Base-by-base conservation (phyloP, 139 green algal genomes). In the Chlorella sp. region DNA sequence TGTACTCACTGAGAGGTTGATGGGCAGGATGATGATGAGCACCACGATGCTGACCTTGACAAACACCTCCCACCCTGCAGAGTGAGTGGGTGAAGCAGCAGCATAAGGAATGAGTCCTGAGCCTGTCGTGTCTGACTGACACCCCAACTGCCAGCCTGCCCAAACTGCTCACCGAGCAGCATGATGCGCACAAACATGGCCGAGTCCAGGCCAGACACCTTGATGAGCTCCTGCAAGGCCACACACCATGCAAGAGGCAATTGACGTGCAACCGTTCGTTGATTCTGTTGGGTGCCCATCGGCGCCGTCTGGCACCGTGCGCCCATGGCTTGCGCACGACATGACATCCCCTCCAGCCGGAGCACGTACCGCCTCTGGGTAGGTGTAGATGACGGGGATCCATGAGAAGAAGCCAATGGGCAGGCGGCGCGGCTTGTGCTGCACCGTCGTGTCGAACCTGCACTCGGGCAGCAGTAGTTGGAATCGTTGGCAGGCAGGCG, bases 11-110 rank as follows among this genome's bases (percentile, higher is more conserved):
- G 55, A 31, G 20, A 64, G 55, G 63, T 85, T 82, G 69, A 67
- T 73, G 33, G 80, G 80, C 35, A 85, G 75, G 22, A 86, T 67
- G 5, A 82, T 65, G n/a, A 78, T 73, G 22, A 66, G 33, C 32
- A 60, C 67, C 73, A 69, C 81, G 0, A 86, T 3, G 27, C 42
- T 74, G 26, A 82, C 1, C 30, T 67, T 62, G 17, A 65, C 36
- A 24, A 70, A 70, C 0, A 62, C 30, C n/a, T 62, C 33, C 71
- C 61, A 76, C 6, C 22, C 55, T 64, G 55, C n/a, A n/a, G n/a
- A n/a, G n/a, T n/a, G n/a, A n/a, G n/a, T n/a, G n/a, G n/a, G n/a
- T n/a, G n/a, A n/a, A n/a, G n/a, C n/a, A n/a, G n/a, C n/a, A n/a
- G n/a, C n/a, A n/a, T n/a, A n/a, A n/a, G n/a, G n/a, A n/a, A n/a